Percentiles rank a stretch among this genome's conserved stretches.
Evolutionary conservation across 164 flowering plant genomes (phyloP).

Genomic region (Warburgia ugandensis): DNA sequence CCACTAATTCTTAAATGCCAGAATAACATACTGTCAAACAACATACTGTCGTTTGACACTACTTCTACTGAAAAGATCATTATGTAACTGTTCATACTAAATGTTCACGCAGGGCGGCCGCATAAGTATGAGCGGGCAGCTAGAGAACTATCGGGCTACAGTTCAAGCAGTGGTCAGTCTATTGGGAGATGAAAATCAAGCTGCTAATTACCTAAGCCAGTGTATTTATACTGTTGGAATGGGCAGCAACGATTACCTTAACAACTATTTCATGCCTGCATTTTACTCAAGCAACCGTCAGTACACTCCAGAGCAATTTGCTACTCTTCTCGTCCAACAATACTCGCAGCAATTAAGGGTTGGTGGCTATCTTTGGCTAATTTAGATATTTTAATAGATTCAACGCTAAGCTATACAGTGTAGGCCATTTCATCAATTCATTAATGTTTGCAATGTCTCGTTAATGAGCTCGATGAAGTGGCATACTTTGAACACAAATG

Average conservation of each 20-base stretch:
- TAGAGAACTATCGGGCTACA: conserved; percentile 36
- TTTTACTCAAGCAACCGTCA: conserved; percentile 41
- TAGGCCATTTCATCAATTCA: too few species aligned
- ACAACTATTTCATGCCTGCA: conserved; percentile 46
- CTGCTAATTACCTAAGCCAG: conserved; percentile 24
- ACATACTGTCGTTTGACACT: too few species aligned
- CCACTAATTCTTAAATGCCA: too few species aligned
- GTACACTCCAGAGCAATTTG: conserved; percentile 54
- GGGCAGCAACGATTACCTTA: conserved; percentile 54
- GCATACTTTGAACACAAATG: too few species aligned
- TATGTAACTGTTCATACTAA: too few species aligned
- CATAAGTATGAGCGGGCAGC: conserved; percentile 47
- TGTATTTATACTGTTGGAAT: conserved; percentile 25
- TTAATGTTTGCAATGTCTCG: too few species aligned
- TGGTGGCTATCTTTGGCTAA: background rate
- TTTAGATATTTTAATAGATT: too few species aligned
- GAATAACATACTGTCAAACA: too few species aligned
- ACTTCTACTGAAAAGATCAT: too few species aligned
- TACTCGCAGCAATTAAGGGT: conserved; percentile 47
- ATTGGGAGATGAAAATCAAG: conserved; percentile 35
- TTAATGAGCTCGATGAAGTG: too few species aligned
- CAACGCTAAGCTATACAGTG: too few species aligned
- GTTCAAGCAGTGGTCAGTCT: conserved; percentile 37
- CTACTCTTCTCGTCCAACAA: conserved; percentile 47
- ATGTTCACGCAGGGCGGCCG: conserved; percentile 49